Percentiles rank a stretch among this genome's conserved stretches.
Conservation (phyloP, 108 stramenopile genomes). For the Chaetoceros muelleri region DNA sequence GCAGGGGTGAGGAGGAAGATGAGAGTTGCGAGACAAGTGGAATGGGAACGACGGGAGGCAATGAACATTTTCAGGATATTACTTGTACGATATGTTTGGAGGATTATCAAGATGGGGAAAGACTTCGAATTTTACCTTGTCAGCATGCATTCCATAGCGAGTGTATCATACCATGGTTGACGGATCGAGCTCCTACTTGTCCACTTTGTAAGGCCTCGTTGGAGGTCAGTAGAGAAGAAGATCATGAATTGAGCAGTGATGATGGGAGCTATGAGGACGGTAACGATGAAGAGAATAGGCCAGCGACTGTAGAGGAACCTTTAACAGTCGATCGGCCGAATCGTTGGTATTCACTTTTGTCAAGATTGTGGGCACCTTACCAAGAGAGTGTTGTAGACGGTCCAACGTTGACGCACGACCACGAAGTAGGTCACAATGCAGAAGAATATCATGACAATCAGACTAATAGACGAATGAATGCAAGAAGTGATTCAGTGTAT, state of each 20-base stretch:
- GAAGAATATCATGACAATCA: too few species aligned
- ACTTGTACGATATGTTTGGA: constrained; percentile 25
- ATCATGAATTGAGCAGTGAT: neutral
- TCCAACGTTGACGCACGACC: too few species aligned
- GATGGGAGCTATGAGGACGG: neutral
- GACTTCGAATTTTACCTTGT: constrained; percentile 71
- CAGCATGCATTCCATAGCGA: constrained; percentile 76
- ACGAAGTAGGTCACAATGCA: too few species aligned
- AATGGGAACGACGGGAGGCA: neutral
- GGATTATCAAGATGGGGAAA: constrained; percentile 68
- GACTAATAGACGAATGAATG: too few species aligned
- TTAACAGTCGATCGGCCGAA: too few species aligned
- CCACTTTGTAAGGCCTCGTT: constrained; percentile 54
- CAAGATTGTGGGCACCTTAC: too few species aligned
- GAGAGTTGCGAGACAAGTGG: neutral
- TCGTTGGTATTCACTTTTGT: too few species aligned
- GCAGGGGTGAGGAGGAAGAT: neutral
- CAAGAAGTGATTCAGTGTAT: too few species aligned
- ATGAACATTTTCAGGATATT: neutral
- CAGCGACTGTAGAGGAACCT: too few species aligned
- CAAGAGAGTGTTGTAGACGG: too few species aligned
- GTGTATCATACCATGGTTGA: constrained; percentile 89
- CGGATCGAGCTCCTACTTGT: constrained; percentile 63
- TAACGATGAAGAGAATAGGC: neutral
- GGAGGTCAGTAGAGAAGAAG: neutral